Base-by-base conservation (phyloP, 441 rosid species). In the Manihot esculenta region DNA sequence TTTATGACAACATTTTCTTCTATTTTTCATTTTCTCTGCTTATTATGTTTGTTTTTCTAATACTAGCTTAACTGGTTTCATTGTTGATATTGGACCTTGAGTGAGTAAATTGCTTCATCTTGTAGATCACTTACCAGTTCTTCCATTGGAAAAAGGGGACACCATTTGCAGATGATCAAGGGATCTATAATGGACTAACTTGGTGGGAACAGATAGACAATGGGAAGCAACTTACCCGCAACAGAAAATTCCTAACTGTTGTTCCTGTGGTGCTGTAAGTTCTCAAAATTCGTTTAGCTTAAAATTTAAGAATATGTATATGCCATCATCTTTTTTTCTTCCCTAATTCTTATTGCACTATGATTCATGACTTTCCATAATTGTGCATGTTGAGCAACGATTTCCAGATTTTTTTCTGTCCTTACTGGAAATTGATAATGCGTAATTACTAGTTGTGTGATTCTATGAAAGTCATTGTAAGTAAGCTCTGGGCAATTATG, bases 81-180 rank as follows among this genome's bases (percentile, higher is more conserved):
- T 53, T 3, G 15, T 42, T 73, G 42, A 30, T 30, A 44, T 38
- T 26, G 71, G 51, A 62, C 50, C 10, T 2, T 24, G 21, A 67
- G 44, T 64, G 68, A 71, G 26, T 27, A 27, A 15, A 33, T 68
- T 74, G 68, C 18, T 77, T 69, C 66, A 33, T 65, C 53, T 66
- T 67, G 66, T 81, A 92, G 97, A 77, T 94, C 42, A 94, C 96
- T 0, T 94, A 92, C 78, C 98, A 88, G 62, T 89, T 81, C 77
- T 94, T 94, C 60, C 99, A 92, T 69, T 92, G 97, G 98, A 90
- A 90, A 86, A 92, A 92, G 79, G 99, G 99, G 68, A 94, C 98
- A 0, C 99, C 97, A 17, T 94, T 92, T 75, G 84, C 89, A 18
- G 97, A 92, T 62, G 99, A 94, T 78, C 96, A 94, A 79, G 97